phyloP scores from a whole-genome alignment of 2,329 filamentous ascomycete genomes.

The Dothideomycetes sp. region DNA sequence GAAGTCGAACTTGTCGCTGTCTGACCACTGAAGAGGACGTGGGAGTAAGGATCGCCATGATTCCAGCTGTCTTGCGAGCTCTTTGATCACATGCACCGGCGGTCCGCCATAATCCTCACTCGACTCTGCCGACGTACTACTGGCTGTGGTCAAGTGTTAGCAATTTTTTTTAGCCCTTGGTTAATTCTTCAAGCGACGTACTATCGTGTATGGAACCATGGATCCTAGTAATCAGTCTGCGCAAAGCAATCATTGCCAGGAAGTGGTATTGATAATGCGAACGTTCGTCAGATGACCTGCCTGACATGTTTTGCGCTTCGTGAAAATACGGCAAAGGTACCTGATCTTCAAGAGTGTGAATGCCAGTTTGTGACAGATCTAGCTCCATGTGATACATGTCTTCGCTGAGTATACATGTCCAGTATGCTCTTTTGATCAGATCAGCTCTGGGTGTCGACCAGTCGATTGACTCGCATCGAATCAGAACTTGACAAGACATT shows the following conservation, averaged over 20 bases:
- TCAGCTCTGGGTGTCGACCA: constrained; percentile 38
- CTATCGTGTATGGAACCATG: constrained; percentile 42
- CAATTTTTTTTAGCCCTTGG: not conserved
- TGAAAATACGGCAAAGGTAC: constrained; percentile 45
- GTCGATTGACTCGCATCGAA: constrained; percentile 25
- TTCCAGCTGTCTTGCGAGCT: constrained; percentile 43
- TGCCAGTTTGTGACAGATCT: constrained; percentile 44
- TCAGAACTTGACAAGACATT: constrained; percentile 43
- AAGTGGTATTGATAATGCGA: constrained; percentile 49
- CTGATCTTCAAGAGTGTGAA: constrained; percentile 41
- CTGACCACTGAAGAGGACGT: constrained; percentile 45
- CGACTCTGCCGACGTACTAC: constrained; percentile 16
- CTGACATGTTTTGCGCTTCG: constrained; percentile 28
- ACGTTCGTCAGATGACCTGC: constrained; percentile 36
- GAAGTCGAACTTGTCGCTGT: constrained; percentile 37
- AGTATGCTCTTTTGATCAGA: constrained; percentile 44
- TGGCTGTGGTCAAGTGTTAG: constrained; percentile 11
- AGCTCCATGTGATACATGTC: constrained; percentile 47
- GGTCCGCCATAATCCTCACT: constrained; percentile 26
- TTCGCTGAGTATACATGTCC: constrained; percentile 47
- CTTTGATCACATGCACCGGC: constrained; percentile 34
- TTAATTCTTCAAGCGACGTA: constrained; percentile 23
- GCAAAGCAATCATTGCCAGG: constrained; percentile 47
- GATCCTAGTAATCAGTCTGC: constrained; percentile 41
- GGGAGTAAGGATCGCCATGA: constrained; percentile 49